Percentiles rank a stretch among this genome's conserved stretches.
phyloP scores from a whole-genome alignment of 2,329 filamentous ascomycete species.

The Pleomassaria siparia region DNA sequence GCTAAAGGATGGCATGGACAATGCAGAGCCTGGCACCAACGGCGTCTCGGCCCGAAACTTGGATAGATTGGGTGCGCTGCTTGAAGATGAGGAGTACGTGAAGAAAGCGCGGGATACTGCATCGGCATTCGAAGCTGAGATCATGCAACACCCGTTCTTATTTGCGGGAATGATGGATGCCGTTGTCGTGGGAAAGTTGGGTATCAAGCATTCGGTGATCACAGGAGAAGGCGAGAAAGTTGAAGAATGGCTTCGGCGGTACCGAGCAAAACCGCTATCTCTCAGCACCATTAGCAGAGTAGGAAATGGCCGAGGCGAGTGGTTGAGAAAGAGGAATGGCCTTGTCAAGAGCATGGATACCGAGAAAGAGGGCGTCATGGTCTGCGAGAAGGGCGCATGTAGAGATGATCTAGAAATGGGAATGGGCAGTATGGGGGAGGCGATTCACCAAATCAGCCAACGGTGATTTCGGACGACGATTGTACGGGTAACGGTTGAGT shows the following conservation, averaged over 20 bases:
- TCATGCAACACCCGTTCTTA: conserved; percentile 89
- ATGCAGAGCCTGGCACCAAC: conserved; percentile 86
- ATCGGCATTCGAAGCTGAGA: conserved; percentile 85
- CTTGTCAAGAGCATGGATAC: conserved; percentile 48
- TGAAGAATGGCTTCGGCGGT: conserved; percentile 44
- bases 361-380: conserved; percentile 38
- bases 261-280: conserved; percentile 42
- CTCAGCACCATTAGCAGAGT: conserved; percentile 41
- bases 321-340: conserved; percentile 55
- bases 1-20: conserved; percentile 94
- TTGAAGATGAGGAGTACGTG: conserved; percentile 66
- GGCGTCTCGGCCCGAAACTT: conserved; percentile 84
- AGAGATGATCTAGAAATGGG: conserved; percentile 43
- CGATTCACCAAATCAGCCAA: conserved; percentile 7
- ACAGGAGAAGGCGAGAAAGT: conserved; percentile 50
- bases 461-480: background rate
- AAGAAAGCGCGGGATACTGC: conserved; percentile 71
- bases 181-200: conserved; percentile 74
- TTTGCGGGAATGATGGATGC: conserved; percentile 78
- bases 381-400: conserved; percentile 46
- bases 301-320: conserved; percentile 39
- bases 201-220: conserved; percentile 62
- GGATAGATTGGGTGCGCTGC: conserved; percentile 72
- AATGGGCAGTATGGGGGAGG: conserved; percentile 31
- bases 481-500: too few relatives aligned